Base-by-base conservation (phyloP, 805 yeast species). In the Grigorovia jiainica region DNA sequence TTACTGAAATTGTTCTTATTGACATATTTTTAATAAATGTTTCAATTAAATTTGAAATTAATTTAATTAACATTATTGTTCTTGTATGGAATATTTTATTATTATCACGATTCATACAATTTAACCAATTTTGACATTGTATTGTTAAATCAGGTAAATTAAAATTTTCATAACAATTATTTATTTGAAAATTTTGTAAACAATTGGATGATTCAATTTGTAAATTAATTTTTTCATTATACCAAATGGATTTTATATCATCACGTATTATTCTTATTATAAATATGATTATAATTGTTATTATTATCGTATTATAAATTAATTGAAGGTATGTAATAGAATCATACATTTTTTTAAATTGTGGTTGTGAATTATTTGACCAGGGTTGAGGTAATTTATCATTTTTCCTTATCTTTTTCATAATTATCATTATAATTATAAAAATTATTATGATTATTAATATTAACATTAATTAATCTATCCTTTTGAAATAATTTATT, bases 21-120 rank as follows among this genome's bases (percentile, higher is more conserved):
- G 85, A 79, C 35, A 83, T 68, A 0, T 87, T 87, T 48, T 82
- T 85, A 16, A 82, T 66, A 42, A 82, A 65, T 0, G 81, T 73
- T 50, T 80, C 79, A 9, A 81, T 49, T 13, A 82, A 64, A 38
- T 74, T 61, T 0, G 87, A 89, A 2, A 82, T 50, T 0, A 81
- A 72, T 42, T 75, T 77, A 1, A 85, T 84, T 45, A 78, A 72
- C 10, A 81, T 64, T 35, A 71, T 67, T 1, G 85, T 69, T 49
- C 77, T 71, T 3, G 79, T 76, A 1, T 70, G 65, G 27, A 61
- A 58, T 7, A 55, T 46, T 7, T 42, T 58, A 47, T 52, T 68
- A 56, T 51, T 64, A 42, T 78, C 75, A 50, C 76, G 73, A 38
- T 67, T 67, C 83, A 80, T 79, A 54, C 90, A 82, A 36, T 68